Percentiles rank a stretch among this genome's conserved stretches.
Conservation (phyloP, 225 moss, liverwort and hornwort species). For the Bryoerythrophyllum caledonicum region DNA sequence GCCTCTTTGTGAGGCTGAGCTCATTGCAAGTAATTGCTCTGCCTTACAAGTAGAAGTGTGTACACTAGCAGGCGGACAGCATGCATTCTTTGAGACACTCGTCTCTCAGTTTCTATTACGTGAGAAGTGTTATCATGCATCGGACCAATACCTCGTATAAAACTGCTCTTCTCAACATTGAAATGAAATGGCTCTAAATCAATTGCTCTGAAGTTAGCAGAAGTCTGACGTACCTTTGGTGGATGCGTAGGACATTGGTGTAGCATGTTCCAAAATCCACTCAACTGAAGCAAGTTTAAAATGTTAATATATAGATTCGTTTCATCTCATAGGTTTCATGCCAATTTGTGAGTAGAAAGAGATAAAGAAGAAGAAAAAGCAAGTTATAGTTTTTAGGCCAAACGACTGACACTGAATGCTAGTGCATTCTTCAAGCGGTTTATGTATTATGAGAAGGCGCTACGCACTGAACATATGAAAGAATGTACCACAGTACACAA, state of each 20-base stretch:
- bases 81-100: conserved; percentile 6
- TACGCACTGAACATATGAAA: conserved; percentile 8
- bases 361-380: too few relatives aligned
- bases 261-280: too few relatives aligned
- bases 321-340: too few relatives aligned
- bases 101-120: background rate
- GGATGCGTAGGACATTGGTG: background rate
- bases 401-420: background rate
- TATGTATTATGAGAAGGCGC: background rate
- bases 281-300: too few relatives aligned
- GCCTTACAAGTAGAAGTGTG: conserved; percentile 11
- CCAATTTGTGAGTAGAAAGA: too few relatives aligned
- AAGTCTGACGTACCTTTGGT: background rate
- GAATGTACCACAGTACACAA: conserved; percentile 13
- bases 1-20: background rate
- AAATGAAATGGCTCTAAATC: background rate
- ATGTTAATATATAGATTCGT: too few relatives aligned
- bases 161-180: background rate
- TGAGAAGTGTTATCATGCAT: background rate
- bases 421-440: background rate
- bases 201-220: background rate
- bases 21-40: conserved; percentile 3
- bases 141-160: background rate
- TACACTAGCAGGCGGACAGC: background rate
- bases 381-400: background rate